Base-by-base conservation (phyloP, 306 rosid genomes). In the Carpinus fangiana region DNA sequence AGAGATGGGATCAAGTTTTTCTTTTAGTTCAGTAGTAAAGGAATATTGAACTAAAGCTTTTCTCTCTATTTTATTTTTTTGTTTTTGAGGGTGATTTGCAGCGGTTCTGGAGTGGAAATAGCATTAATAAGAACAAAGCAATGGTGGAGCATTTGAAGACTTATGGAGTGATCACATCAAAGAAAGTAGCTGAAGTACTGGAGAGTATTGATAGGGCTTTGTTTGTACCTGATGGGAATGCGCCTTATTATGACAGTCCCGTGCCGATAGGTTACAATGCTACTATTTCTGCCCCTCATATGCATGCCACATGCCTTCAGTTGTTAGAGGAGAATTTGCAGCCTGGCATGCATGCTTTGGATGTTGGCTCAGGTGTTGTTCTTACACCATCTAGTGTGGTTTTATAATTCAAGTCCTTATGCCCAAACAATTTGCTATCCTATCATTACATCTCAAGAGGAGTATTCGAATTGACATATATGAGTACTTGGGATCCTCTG, bases 231-330 rank as follows among this genome's bases (percentile, higher is more conserved):
- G 76, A 75, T 21, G 98, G 90, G 41, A 76, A 54, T 46, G 84
- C 89, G 13, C 84, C 98, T 53, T 96, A 96, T 83, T 88, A 80
- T 5, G 99, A 96, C 82, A 88, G 90, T 67, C 98, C 99, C 54
- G 70, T 93, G 93, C 54, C 90, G 0, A 93, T 96, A 56, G 97
- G 99, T 68, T 90, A 88, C 76, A 96, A 96, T 82, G 99, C 86
- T 78, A 96, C 99, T 52, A 96, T 96, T 73, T 96, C 99, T 79
- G 99, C 99, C 8, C 99, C 99, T 18, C 99, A 96, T 73, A 96
- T 96, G 99, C 99, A 96, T 68, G 99, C 97, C 38, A 79, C 81
- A 14, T 96, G 99, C 90, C 97, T 96, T 82, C 93, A 93, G 75
- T 85, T 96, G 86, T 84, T 96, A 77, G 97, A 91, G 84, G 71